Evolutionary conservation across 2,329 filamentous ascomycete genomes (phyloP).

Genomic region (Salinomyces thailandicus): DNA sequence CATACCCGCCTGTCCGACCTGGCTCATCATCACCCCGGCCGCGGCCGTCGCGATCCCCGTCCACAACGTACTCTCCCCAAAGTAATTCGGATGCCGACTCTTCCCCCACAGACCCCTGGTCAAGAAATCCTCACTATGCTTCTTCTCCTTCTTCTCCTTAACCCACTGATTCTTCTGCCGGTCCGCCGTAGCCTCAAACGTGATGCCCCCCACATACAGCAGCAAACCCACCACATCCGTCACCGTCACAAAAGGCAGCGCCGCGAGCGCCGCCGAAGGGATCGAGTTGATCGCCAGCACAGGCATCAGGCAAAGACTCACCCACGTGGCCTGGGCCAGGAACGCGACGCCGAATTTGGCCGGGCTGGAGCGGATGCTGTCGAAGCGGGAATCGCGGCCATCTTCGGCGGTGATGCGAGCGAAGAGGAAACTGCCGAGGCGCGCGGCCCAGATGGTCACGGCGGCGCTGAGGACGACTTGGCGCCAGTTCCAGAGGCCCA

Average conservation of each 20-base stretch:
- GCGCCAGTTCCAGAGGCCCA: slow-evolving; percentile 50
- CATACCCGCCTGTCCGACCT: slow-evolving; percentile 47
- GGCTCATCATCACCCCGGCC: slow-evolving; percentile 45
- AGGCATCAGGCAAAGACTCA: slow-evolving; percentile 55
- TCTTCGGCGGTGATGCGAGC: slow-evolving; percentile 45
- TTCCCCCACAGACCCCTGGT: slow-evolving; percentile 52
- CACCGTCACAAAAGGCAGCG: slow-evolving; percentile 38
- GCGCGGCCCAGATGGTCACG: slow-evolving; percentile 51
- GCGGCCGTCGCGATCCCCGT: slow-evolving; percentile 53
- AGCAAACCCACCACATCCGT: slow-evolving; percentile 49
- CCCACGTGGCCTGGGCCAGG: slow-evolving; percentile 56
- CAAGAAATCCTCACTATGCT: slow-evolving; percentile 57
- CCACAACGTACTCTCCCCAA: slow-evolving; percentile 62
- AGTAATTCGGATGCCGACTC: slow-evolving; percentile 58
- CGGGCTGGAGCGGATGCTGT: slow-evolving; percentile 42
- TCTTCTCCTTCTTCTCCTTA: slow-evolving; percentile 51
- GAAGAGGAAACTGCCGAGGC: slow-evolving; percentile 56
- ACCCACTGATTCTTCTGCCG: slow-evolving; percentile 54
- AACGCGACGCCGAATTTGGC: slow-evolving; percentile 46
- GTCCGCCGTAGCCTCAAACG: slow-evolving; percentile 53
- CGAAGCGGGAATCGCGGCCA: slow-evolving; percentile 51
- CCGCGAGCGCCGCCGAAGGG: slow-evolving; percentile 42
- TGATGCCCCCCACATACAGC: slow-evolving; percentile 49
- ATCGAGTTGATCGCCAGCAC: slow-evolving; percentile 54
- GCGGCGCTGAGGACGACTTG: slow-evolving; percentile 45